Evolutionary conservation across 371 early-diverging fungal genomes (phyloP).

Genomic region (Mucor indicus): DNA sequence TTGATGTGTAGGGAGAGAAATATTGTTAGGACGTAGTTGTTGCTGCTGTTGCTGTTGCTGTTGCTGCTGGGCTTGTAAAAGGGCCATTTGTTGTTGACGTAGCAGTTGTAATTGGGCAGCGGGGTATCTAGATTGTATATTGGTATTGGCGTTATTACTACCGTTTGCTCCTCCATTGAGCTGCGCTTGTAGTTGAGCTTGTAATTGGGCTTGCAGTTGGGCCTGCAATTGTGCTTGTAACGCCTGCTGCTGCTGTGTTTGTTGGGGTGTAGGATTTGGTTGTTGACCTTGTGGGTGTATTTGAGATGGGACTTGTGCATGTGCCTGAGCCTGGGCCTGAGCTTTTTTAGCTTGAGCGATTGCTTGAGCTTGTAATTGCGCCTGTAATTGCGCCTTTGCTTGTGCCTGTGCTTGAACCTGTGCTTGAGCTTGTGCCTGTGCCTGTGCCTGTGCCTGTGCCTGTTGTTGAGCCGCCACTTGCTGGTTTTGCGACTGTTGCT

Average conservation of each 20-base stretch:
- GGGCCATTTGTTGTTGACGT: slow-evolving; percentile 44
- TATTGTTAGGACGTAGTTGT: not conserved
- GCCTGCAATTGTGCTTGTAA: not conserved
- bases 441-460: slow-evolving; percentile 10
- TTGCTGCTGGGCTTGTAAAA: slow-evolving; percentile 33
- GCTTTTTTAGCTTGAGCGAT: too few species aligned
- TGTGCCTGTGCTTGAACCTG: slow-evolving; percentile 6
- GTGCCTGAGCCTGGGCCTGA: too few species aligned
- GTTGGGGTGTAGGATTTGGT: not conserved
- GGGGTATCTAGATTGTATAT: slow-evolving; percentile 29
- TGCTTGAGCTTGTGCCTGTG: slow-evolving; percentile 16
- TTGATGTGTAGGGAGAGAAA: not conserved
- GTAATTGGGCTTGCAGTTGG: slow-evolving; percentile 13
- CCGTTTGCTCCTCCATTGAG: slow-evolving; percentile 10
- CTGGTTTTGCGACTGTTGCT: slow-evolving; percentile 24
- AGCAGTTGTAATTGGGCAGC: slow-evolving; percentile 47
- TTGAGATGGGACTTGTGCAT: too few species aligned
- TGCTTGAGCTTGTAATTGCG: slow-evolving; percentile 8
- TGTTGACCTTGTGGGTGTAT: too few species aligned
- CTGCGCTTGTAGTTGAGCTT: slow-evolving; percentile 10
- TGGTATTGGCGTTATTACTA: slow-evolving; percentile 13
- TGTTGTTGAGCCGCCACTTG: slow-evolving; percentile 19
- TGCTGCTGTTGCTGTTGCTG: slow-evolving; percentile 11
- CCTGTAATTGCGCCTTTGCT: slow-evolving; percentile 12
- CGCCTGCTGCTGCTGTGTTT: not conserved